Evolutionary conservation across 495 filamentous ascomycete species (phyloP).

Genomic region (Aspergillus kassunensis): DNA sequence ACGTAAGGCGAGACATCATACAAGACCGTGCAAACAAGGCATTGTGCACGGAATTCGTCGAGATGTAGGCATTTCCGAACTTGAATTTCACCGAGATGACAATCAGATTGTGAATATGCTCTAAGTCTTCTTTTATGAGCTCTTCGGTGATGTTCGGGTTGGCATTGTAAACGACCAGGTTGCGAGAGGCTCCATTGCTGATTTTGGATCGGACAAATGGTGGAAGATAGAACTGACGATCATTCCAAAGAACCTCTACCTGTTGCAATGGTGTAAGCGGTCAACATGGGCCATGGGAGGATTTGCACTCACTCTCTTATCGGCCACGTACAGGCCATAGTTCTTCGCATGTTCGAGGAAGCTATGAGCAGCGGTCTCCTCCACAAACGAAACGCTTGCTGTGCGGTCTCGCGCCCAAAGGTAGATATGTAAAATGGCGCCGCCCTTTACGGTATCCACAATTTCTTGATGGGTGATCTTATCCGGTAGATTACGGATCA

Average conservation of each 20-base stretch:
- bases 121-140: constrained; percentile 66
- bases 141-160: constrained; percentile 57
- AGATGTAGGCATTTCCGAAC: constrained; percentile 57
- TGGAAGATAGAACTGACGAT: constrained; percentile 68
- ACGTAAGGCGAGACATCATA: constrained; percentile 71
- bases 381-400: constrained; percentile 68
- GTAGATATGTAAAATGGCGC: constrained; percentile 65
- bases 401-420: constrained; percentile 56
- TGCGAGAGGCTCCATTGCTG: constrained; percentile 68
- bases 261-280: too few relatives aligned
- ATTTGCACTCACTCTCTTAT: constrained; percentile 60
- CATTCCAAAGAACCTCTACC: constrained; percentile 68
- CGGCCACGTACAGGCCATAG: constrained; percentile 65
- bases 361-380: constrained; percentile 55
- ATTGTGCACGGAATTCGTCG: constrained; percentile 74
- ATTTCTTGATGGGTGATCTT: constrained; percentile 63
- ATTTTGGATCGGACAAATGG: constrained; percentile 65
- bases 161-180: constrained; percentile 61
- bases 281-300: too few relatives aligned
- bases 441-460: constrained; percentile 61
- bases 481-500: constrained; percentile 61
- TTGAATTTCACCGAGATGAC: constrained; percentile 63
- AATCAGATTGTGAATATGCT: constrained; percentile 77
- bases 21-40: constrained; percentile 72
- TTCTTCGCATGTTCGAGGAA: constrained; percentile 63